Conservation (phyloP, 306 rosid genomes). For the Benincasa hispida region DNA sequence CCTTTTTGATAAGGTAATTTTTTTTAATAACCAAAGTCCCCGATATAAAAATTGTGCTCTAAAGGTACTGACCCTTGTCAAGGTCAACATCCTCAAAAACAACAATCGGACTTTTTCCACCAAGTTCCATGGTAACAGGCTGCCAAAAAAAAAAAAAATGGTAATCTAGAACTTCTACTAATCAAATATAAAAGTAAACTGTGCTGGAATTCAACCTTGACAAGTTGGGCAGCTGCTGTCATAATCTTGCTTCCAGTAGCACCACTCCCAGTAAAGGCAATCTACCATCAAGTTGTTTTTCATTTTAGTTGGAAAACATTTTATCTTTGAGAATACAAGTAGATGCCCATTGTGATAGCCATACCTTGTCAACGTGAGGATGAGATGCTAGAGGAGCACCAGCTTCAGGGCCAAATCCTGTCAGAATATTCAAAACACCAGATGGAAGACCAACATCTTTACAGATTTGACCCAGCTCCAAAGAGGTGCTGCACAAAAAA, state of each 20-base stretch:
- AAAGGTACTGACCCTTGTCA: conserved; percentile 72
- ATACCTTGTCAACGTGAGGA: conserved; percentile 90
- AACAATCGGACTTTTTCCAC: conserved; percentile 89
- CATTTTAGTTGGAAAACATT: neutral
- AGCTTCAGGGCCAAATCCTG: conserved; percentile 91
- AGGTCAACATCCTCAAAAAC: conserved; percentile 94
- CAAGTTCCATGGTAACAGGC: conserved; percentile 95
- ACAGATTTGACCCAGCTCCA: conserved; percentile 74
- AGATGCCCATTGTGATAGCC: neutral
- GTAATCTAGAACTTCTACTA: conserved; percentile 1
- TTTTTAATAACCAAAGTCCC: neutral
- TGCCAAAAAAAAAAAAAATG: conserved; percentile 26
- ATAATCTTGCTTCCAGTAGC: conserved; percentile 84
- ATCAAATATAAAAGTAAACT: neutral
- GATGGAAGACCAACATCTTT: conserved; percentile 77
- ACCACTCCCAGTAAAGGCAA: conserved; percentile 95
- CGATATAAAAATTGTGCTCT: neutral
- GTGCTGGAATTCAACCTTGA: conserved; percentile 46
- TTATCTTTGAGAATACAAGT: neutral
- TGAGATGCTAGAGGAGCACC: conserved; percentile 94
- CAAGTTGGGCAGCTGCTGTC: conserved; percentile 76
- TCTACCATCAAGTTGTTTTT: conserved; percentile 28
- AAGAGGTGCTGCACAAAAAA: conserved; percentile 51
- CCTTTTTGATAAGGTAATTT: neutral
- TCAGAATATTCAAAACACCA: conserved; percentile 68